phyloP scores from a whole-genome alignment of 2,329 filamentous ascomycete species.

The Ophioceras dolichostomum region DNA sequence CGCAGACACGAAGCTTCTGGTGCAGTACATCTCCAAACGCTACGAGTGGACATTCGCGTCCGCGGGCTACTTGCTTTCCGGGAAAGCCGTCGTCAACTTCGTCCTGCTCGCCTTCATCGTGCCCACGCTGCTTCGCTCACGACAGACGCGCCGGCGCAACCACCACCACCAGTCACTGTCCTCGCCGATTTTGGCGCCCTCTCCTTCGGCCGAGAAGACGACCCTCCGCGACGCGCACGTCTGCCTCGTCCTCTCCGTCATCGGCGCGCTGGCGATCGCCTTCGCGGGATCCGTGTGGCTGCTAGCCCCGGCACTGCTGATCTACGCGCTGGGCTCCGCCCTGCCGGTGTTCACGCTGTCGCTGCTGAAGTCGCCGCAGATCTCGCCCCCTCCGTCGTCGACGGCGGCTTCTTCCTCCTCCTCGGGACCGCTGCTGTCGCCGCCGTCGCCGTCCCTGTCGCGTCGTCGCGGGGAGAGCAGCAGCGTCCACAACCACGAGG shows the following conservation, averaged over 20 bases:
- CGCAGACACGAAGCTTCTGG: constrained; percentile 36
- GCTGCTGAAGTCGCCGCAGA: constrained; percentile 29
- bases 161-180: not conserved
- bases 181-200: too few relatives aligned
- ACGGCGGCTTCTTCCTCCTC: too few relatives aligned
- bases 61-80: constrained; percentile 33
- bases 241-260: constrained; percentile 23
- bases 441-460: too few relatives aligned
- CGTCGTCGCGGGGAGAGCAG: not conserved
- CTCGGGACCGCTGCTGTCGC: too few relatives aligned
- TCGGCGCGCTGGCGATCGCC: constrained; percentile 30
- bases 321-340: constrained; percentile 35
- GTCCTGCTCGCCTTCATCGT: constrained; percentile 27
- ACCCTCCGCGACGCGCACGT: constrained; percentile 21
- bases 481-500: not conserved
- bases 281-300: constrained; percentile 24
- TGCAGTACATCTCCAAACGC: constrained; percentile 36
- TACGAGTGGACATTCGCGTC: constrained; percentile 32
- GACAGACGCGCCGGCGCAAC: constrained; percentile 15
- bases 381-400: constrained; percentile 8
- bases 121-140: constrained; percentile 24
- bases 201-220: constrained; percentile 6
- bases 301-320: constrained; percentile 27
- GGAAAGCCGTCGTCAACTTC: constrained; percentile 35
- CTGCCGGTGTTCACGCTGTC: constrained; percentile 37